These are phyloP conservation scores for Apostasia ramifera DNA, from an alignment of 106 monocot species.

Conservation along the genomic window DNA sequence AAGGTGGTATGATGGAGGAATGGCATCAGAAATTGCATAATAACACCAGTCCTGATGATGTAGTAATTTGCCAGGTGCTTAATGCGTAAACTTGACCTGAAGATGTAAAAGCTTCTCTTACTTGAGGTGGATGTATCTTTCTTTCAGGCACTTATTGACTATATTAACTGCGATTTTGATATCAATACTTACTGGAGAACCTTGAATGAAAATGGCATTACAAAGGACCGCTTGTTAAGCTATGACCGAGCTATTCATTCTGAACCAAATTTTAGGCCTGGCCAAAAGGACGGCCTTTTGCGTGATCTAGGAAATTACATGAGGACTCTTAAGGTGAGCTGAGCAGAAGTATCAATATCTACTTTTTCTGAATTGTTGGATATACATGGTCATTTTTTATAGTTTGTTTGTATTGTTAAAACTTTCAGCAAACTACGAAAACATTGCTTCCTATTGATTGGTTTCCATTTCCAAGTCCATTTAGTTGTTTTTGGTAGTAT, in stretches of 20 bases:
- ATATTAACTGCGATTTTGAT: constrained; percentile 75
- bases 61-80: constrained; percentile 94
- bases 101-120: not conserved
- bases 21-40: constrained; percentile 99
- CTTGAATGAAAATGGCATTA: constrained; percentile 70
- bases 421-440: too few relatives aligned
- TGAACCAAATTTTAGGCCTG: constrained; percentile 72
- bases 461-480: too few relatives aligned
- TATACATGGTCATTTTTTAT: too few relatives aligned
- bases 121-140: constrained; percentile 8
- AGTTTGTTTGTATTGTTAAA: too few relatives aligned
- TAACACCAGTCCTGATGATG: constrained; percentile 99
- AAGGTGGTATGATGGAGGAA: constrained; percentile 98
- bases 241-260: constrained; percentile 96
- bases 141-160: constrained; percentile 88
- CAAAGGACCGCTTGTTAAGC: constrained; percentile 84
- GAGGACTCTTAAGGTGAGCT: constrained; percentile 84
- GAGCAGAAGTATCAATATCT: not conserved
- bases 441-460: too few relatives aligned
- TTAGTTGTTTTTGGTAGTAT: too few relatives aligned
- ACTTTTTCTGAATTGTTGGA: too few relatives aligned
- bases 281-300: constrained; percentile 82
- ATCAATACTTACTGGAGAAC: constrained; percentile 82
- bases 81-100: not conserved
- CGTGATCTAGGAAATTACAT: constrained; percentile 87